A percentile compares a stretch with the other conserved stretches of the same genome.
These are phyloP conservation scores for Pelargonium fulgidum DNA, from an alignment of 441 rosid species.

Conservation along the genomic window DNA sequence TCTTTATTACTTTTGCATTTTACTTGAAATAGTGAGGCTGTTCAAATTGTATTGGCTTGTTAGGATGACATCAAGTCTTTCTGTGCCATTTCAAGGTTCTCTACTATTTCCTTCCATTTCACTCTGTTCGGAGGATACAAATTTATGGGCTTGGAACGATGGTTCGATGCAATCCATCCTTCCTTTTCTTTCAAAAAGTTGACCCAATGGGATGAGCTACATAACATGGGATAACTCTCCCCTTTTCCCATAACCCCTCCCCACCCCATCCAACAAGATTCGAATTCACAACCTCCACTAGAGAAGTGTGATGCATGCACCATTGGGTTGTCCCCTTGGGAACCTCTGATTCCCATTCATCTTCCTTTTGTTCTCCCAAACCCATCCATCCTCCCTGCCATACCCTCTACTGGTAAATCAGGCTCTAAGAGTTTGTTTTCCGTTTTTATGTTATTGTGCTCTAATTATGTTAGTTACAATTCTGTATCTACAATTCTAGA, in stretches of 20 bases:
- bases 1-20: background rate
- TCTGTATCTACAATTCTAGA: slow-evolving; percentile 1
- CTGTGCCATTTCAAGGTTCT: background rate
- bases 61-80: background rate
- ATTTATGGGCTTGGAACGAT: background rate
- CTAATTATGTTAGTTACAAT: background rate
- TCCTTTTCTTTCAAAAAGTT: too few relatives aligned
- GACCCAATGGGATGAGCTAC: too few relatives aligned
- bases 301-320: too few relatives aligned
- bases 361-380: background rate
- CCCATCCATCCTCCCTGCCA: background rate
- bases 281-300: too few relatives aligned
- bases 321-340: too few relatives aligned
- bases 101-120: background rate
- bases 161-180: too few relatives aligned
- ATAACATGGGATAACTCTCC: too few relatives aligned
- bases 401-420: background rate
- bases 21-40: background rate
- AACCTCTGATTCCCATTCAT: background rate
- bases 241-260: too few relatives aligned
- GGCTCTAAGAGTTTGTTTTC: background rate
- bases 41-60: slow-evolving; percentile 1
- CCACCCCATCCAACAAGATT: too few relatives aligned
- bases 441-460: background rate
- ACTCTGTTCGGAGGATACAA: background rate